These are phyloP conservation scores for Hanseniaspora meyeri DNA, from an alignment of 805 yeast genomes.

Conservation along the genomic window DNA sequence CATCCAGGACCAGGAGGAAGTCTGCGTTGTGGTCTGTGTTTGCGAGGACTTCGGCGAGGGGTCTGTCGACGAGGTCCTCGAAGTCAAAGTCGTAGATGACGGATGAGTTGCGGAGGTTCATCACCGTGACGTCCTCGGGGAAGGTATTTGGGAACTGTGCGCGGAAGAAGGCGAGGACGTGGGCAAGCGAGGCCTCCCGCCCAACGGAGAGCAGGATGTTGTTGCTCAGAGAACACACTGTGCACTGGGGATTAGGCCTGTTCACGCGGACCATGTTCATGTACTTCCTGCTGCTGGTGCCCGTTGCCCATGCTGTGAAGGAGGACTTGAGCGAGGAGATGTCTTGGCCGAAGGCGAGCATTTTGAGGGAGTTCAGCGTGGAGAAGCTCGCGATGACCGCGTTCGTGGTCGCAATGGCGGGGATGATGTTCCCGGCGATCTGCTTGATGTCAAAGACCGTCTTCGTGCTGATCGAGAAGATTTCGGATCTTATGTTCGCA, in stretches of 20 bases:
- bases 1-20: conserved; percentile 63
- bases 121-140: conserved; percentile 23
- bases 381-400: conserved; percentile 90
- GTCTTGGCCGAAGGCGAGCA: conserved; percentile 29
- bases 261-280: conserved; percentile 51
- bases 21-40: conserved; percentile 33
- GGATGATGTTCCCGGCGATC: conserved; percentile 95
- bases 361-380: conserved; percentile 55
- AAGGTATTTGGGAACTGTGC: conserved; percentile 43
- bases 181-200: conserved; percentile 31
- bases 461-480: conserved; percentile 58
- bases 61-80: conserved; percentile 54
- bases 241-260: conserved; percentile 58
- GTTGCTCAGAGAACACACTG: conserved; percentile 44
- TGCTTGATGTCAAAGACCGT: conserved; percentile 81
- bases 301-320: conserved; percentile 41
- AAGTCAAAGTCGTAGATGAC: conserved; percentile 77
- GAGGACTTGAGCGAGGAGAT: conserved; percentile 31
- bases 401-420: conserved; percentile 96
- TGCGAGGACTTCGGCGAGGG: conserved; percentile 40
- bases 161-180: conserved; percentile 41
- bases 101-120: conserved; percentile 32
- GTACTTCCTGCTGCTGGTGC: conserved; percentile 36
- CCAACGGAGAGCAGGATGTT: conserved; percentile 38
- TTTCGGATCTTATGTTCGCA: conserved; percentile 59